phyloP scores from a whole-genome alignment of 371 early-diverging fungal species.

The Actinomortierella ambigua region DNA sequence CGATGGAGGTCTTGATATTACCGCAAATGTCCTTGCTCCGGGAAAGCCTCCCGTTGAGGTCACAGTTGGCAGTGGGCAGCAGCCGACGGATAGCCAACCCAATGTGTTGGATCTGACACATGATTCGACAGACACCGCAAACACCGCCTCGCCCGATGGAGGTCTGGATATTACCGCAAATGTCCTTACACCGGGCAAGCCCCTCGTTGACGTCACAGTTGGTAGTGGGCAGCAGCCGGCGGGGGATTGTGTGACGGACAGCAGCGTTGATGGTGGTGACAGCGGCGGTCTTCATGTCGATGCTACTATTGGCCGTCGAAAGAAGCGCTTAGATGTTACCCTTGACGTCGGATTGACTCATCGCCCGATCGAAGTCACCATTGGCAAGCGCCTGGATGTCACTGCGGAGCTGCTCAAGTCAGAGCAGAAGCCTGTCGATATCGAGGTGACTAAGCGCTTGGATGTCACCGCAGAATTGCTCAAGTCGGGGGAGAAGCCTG shows the following conservation, averaged over 20 bases:
- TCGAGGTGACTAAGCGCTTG: not conserved
- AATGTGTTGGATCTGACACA: not conserved
- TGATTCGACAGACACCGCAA: not conserved
- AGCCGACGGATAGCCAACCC: not conserved
- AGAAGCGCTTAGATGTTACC: no score
- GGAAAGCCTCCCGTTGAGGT: not conserved
- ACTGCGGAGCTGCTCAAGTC: not conserved
- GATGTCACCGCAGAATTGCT: not conserved
- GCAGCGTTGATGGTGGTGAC: no score
- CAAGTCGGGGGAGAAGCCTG: no score
- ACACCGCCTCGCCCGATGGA: not conserved
- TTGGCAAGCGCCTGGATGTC: no score
- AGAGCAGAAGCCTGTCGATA: not conserved
- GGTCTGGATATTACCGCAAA: conserved; percentile 10
- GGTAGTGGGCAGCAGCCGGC: not conserved
- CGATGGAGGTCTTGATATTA: conserved; percentile 7
- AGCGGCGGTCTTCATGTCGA: no score
- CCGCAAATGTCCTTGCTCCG: conserved; percentile 2
- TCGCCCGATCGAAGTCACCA: no score
- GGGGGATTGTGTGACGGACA: no score
- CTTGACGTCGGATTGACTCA: no score
- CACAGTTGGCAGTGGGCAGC: no score
- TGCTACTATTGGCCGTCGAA: no score
- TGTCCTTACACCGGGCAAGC: not conserved
- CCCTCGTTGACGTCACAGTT: not conserved